Percentiles rank a stretch among this genome's conserved stretches.
phyloP scores from a whole-genome alignment of 208 protist species.

The Histomonas meleagridis region DNA sequence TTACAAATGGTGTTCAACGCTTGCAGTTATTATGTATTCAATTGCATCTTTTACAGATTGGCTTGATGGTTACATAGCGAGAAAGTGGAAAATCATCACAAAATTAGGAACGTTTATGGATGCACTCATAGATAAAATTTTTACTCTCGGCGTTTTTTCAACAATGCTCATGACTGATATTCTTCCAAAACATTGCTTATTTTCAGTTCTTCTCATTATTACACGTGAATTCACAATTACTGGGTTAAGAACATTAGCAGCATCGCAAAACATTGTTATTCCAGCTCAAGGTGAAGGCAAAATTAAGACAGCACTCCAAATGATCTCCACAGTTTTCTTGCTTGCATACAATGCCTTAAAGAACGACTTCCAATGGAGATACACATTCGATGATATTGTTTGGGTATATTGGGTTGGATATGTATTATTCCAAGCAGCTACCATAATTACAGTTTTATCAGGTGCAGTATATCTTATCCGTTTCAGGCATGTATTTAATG shows the following conservation, averaged over 20 bases:
- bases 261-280: neutral
- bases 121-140: constrained; percentile 19
- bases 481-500: neutral
- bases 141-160: constrained; percentile 3
- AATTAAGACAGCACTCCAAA: neutral
- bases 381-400: neutral
- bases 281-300: neutral
- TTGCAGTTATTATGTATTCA: neutral
- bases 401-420: neutral
- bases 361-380: neutral
- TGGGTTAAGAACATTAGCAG: neutral
- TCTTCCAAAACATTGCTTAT: neutral
- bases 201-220: neutral
- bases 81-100: neutral
- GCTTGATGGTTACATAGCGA: neutral
- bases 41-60: constrained; percentile 11
- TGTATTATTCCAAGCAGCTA: neutral
- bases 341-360: neutral
- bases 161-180: neutral
- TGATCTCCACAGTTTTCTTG: neutral
- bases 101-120: neutral
- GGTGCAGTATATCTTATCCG: neutral
- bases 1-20: neutral
- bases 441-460: neutral
- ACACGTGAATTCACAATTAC: neutral